These are phyloP conservation scores for Populus deltoides DNA, from an alignment of 345 rosid genomes.

Conservation along the genomic window DNA sequence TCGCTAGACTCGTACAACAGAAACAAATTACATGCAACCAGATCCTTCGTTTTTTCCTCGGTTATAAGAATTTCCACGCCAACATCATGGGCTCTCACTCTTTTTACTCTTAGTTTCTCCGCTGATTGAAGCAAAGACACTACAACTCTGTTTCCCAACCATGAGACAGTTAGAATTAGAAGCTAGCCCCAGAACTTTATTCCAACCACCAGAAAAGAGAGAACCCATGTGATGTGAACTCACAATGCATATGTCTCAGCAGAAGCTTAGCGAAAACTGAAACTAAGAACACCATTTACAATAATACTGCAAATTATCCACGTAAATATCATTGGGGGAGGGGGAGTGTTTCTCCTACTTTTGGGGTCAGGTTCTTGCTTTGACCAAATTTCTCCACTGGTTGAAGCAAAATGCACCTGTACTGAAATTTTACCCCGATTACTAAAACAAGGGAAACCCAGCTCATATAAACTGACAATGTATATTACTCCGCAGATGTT, in stretches of 20 bases:
- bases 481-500: not conserved
- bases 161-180: not conserved
- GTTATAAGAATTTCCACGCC: not conserved
- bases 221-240: not conserved
- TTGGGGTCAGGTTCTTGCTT: not conserved
- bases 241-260: not conserved
- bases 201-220: not conserved
- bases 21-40: not conserved
- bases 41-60: not conserved
- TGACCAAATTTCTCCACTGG: not conserved
- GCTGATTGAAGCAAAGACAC: not conserved
- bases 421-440: not conserved
- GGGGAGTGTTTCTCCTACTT: not conserved
- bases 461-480: not conserved
- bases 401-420: not conserved
- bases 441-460: not conserved
- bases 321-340: not conserved
- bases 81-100: no score
- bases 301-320: not conserved
- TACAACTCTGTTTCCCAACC: not conserved
- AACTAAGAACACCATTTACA: not conserved
- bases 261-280: not conserved
- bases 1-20: not conserved
- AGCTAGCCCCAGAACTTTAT: not conserved
- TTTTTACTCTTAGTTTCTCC: not conserved